Evolutionary conservation across 805 yeast species (phyloP).

Genomic region (Komagataella phaffii): DNA sequence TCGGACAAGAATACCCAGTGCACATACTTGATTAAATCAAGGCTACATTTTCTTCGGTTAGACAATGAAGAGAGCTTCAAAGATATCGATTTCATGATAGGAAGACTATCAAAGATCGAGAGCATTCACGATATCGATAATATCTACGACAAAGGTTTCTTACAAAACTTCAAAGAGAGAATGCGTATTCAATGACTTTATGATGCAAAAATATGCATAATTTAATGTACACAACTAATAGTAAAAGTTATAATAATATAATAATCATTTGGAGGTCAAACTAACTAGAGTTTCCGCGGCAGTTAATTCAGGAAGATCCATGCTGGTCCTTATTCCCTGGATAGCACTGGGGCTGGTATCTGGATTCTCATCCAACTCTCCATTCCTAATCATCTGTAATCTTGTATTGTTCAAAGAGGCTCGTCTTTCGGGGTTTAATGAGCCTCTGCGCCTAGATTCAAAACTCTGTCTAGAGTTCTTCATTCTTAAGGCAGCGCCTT

Average conservation of each 20-base stretch:
- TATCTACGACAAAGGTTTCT: slow-evolving; percentile 36
- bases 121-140: slow-evolving; percentile 19
- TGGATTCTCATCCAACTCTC: slow-evolving; percentile 2
- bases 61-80: neutral
- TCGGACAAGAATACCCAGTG: slow-evolving; percentile 5
- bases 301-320: slow-evolving; percentile 23
- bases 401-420: slow-evolving; percentile 8
- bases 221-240: neutral
- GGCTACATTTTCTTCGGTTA: neutral
- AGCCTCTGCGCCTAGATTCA: slow-evolving; percentile 1
- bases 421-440: slow-evolving; percentile 9
- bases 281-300: slow-evolving; percentile 20
- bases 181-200: slow-evolving; percentile 8
- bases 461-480: neutral
- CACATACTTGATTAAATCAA: slow-evolving; percentile 11
- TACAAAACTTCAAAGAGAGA: slow-evolving; percentile 23
- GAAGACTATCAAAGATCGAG: neutral
- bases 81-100: neutral
- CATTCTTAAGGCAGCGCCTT: neutral
- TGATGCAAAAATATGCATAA: neutral
- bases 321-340: slow-evolving; percentile 19
- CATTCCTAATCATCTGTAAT: slow-evolving; percentile 9
- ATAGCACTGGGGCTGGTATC: slow-evolving; percentile 5
- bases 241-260: slow-evolving; percentile 1
- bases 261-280: neutral